Evolutionary conservation across 2,329 filamentous ascomycete species (phyloP), one percentile per base, ranked within the genome.

Genomic region (Corniculantispora saksenae): DNA sequence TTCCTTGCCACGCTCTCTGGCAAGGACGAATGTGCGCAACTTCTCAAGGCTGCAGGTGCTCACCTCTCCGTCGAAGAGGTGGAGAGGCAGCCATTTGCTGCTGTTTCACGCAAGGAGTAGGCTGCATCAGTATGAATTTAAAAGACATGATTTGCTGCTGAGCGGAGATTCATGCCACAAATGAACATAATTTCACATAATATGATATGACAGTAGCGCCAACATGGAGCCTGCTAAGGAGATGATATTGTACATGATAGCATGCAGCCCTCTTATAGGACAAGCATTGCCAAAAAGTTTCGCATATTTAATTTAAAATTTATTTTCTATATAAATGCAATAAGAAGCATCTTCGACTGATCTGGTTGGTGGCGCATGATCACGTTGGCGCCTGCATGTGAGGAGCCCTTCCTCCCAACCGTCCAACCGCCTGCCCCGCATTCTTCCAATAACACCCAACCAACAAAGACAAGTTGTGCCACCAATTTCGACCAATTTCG

Each of bases 1-100:
- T 90, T 86, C 72, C 78, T 91, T 15, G 88, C 89, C 6, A 82
- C 83, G 69, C 81, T 87, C 73, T 82, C 82, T 47, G 85, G 85
- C 3, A 84, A 84, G 58, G 75, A 78, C 5, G 83, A 82, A 63
- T 83, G 82, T 63, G 84, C 86, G 0, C 75, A 77, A 59, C 72
- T 91, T 65, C 75, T 91, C 53, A 81, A 79, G 65, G 82, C 85
- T 48, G 86, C 86, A 0, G 88, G 88, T 1, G 88, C 86, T 0
- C 83, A 87, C 73, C 75, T 90, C 19, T 88, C 76, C 12, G 73
- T 73, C 4, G 77, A 79, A 66, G 78, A 79, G 67, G 72, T 76
- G 54, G 77, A 78, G 66, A 71, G 73, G 15, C 67, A 69, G 3
- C 70, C 71, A 1, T 51, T 64, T 17, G 53, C 43, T 5, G 55